A percentile compares a stretch with the other conserved stretches of the same genome.
phyloP scores from a whole-genome alignment of 768 basidiomycete genomes.

The Suillus subaureus region DNA sequence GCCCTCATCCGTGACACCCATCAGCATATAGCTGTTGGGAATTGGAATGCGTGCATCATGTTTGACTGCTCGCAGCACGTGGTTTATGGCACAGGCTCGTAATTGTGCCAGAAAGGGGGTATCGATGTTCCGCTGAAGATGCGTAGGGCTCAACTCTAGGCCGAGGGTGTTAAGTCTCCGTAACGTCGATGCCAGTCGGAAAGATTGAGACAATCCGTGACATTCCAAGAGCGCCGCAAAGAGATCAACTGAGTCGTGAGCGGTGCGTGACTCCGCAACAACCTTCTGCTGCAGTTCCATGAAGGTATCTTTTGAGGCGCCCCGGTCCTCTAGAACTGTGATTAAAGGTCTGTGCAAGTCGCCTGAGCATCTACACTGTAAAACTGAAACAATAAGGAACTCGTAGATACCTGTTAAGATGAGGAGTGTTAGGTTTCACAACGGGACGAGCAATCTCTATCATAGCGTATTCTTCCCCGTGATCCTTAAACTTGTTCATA shows the following conservation, averaged over 20 bases:
- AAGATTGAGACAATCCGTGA: slow-evolving; percentile 50
- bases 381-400: neutral
- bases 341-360: slow-evolving; percentile 56
- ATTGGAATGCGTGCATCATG: slow-evolving; percentile 75
- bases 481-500: slow-evolving; percentile 75
- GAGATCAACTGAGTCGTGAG: slow-evolving; percentile 55
- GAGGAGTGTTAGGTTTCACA: slow-evolving; percentile 56
- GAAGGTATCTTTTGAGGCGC: slow-evolving; percentile 60
- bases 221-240: slow-evolving; percentile 51
- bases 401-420: slow-evolving; percentile 67
- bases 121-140: slow-evolving; percentile 41
- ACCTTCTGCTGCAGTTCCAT: slow-evolving; percentile 60
- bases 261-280: slow-evolving; percentile 57
- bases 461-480: slow-evolving; percentile 47
- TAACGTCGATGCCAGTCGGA: slow-evolving; percentile 54
- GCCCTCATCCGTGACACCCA: slow-evolving; percentile 85
- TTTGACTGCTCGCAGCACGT: slow-evolving; percentile 74
- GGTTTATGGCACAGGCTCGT: slow-evolving; percentile 62
- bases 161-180: slow-evolving; percentile 47
- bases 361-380: neutral
- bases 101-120: slow-evolving; percentile 59
- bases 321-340: slow-evolving; percentile 79
- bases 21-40: slow-evolving; percentile 65
- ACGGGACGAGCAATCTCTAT: slow-evolving; percentile 78
- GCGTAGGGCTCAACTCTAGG: slow-evolving; percentile 47